A percentile compares a stretch with the other conserved stretches of the same genome.
phyloP scores from a whole-genome alignment of 257 asterid species.

The Fraxinus anomala region DNA sequence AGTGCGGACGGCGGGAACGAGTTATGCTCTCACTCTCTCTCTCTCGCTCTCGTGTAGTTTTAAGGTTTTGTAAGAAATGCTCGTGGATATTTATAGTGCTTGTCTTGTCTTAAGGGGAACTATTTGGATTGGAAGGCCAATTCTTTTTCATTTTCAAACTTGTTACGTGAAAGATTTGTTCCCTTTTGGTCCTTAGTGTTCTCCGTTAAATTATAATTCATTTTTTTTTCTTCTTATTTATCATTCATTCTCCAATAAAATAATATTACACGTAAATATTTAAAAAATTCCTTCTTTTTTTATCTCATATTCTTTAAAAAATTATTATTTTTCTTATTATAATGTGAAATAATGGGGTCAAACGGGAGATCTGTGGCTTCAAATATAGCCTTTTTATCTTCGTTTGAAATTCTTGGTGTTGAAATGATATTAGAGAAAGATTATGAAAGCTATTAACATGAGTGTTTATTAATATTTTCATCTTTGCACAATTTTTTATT shows the following conservation, averaged over 20 bases:
- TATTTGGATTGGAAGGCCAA: background rate
- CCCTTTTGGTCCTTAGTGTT: no score
- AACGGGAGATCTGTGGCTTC: no score
- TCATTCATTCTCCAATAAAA: no score
- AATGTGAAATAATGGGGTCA: no score
- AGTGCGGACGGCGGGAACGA: constrained; percentile 37
- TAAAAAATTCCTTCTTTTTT: no score
- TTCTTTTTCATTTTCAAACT: background rate
- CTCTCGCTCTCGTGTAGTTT: background rate
- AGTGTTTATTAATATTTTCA: no score
- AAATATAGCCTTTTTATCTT: background rate
- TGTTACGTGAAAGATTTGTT: background rate
- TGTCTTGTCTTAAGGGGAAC: background rate
- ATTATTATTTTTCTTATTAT: no score
- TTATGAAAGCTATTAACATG: background rate
- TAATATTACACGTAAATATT: no score
- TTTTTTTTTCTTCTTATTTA: no score
- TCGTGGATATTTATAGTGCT: constrained; percentile 13
- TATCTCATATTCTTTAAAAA: no score
- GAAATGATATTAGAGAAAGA: constrained; percentile 5
- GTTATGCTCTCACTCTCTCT: constrained; percentile 19
- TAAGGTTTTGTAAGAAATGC: constrained; percentile 20
- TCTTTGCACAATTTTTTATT: no score
- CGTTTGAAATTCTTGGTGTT: background rate
- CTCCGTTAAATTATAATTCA: no score